A percentile compares a stretch with the other conserved stretches of the same genome.
Evolutionary conservation across 2,329 filamentous ascomycete species (phyloP).

Genomic region (Colletotrichum sp.): DNA sequence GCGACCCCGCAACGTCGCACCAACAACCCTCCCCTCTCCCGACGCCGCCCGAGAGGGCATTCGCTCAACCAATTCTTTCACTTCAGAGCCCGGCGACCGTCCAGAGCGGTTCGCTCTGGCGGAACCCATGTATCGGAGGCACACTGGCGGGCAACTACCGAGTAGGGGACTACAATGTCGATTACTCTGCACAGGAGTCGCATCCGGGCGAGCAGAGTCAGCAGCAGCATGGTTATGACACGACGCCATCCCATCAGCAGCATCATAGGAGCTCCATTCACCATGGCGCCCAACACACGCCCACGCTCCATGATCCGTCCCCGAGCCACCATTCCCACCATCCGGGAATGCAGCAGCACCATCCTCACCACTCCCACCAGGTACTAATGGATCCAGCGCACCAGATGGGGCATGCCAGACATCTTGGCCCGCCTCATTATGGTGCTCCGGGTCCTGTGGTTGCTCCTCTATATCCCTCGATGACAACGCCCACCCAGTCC

Average conservation of each 20-base stretch:
- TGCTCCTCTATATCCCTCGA: constrained; percentile 57
- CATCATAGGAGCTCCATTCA: constrained; percentile 55
- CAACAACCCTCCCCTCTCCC: constrained; percentile 22
- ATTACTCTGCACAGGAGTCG: constrained; percentile 73
- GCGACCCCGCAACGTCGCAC: constrained; percentile 27
- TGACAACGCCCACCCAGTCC: constrained; percentile 44
- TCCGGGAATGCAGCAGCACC: constrained; percentile 45
- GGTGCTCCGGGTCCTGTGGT: constrained; percentile 54
- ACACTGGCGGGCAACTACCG: constrained; percentile 79
- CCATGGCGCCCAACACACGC: constrained; percentile 45
- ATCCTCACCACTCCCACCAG: constrained; percentile 54
- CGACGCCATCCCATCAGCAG: constrained; percentile 38
- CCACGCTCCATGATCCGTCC: constrained; percentile 51
- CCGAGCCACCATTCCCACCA: constrained; percentile 48
- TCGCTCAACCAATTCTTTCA: constrained; percentile 61
- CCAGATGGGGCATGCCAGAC: constrained; percentile 56
- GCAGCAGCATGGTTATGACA: constrained; percentile 67
- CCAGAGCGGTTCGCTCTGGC: constrained; percentile 80
- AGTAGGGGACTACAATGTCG: constrained; percentile 76
- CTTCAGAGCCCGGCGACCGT: constrained; percentile 70
- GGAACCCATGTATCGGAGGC: constrained; percentile 74
- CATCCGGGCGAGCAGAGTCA: constrained; percentile 70
- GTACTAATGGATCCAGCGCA: constrained; percentile 59
- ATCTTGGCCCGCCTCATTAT: constrained; percentile 60
- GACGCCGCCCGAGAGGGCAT: constrained; percentile 60